Evolutionary conservation across 2,329 filamentous ascomycete genomes (phyloP).

Genomic region (Penicillium sp.): DNA sequence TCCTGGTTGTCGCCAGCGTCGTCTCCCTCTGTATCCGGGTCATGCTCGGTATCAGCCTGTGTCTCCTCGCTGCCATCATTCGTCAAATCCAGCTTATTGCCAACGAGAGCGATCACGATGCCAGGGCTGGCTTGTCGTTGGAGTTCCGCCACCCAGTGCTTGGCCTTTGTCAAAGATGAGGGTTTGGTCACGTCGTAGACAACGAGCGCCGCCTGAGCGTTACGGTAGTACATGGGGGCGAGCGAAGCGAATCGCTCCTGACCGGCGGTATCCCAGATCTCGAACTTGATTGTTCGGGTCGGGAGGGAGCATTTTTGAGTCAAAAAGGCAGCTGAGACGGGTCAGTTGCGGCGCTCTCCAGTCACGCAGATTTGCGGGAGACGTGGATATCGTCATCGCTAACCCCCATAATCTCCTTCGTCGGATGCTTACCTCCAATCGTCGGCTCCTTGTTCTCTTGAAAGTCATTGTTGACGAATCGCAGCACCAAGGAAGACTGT

Average conservation of each 20-base stretch:
- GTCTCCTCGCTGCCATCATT: constrained; percentile 54
- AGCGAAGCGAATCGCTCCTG: constrained; percentile 97
- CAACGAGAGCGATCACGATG: constrained; percentile 95
- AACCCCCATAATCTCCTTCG: not conserved
- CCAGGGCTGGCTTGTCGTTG: constrained; percentile 94
- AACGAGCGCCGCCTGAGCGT: constrained; percentile 94
- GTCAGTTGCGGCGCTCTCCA: constrained; percentile 4
- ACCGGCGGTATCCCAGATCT: constrained; percentile 98
- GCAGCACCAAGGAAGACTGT: constrained; percentile 93
- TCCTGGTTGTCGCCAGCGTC: constrained; percentile 55
- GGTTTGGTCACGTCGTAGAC: constrained; percentile 99
- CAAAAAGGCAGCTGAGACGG: constrained; percentile 79
- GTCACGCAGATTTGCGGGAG: not conserved
- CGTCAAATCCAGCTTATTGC: constrained; percentile 94
- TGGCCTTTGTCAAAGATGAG: constrained; percentile 92
- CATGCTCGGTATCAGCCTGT: constrained; percentile 45
- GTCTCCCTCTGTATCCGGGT: constrained; percentile 37
- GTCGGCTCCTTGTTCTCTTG: constrained; percentile 99
- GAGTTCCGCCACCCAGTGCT: constrained; percentile 98
- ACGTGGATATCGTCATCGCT: constrained; percentile 5
- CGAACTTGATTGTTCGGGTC: constrained; percentile 76
- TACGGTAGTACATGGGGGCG: constrained; percentile 99
- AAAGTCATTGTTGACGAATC: constrained; percentile 99
- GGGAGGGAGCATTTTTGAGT: constrained; percentile 99
- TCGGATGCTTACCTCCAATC: constrained; percentile 75